These are phyloP conservation scores for Astragalus glycyphyllos DNA, from an alignment of 306 rosid species.

Conservation along the genomic window DNA sequence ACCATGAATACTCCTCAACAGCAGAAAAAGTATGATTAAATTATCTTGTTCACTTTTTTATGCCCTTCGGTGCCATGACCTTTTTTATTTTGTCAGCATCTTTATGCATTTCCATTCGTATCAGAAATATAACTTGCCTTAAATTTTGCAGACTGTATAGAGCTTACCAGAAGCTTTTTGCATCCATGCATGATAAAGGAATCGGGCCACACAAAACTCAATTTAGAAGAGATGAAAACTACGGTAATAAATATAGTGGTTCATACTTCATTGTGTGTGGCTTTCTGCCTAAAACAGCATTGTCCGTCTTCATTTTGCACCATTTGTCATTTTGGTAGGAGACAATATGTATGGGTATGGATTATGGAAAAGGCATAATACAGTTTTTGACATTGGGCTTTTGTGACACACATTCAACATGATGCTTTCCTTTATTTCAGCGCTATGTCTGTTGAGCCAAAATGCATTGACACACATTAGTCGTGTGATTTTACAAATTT, in stretches of 20 bases:
- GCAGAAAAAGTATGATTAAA: slow-evolving; percentile 74
- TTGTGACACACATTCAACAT: neutral
- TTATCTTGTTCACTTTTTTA: slow-evolving; percentile 23
- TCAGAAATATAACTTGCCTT: slow-evolving; percentile 41
- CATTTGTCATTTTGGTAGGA: slow-evolving; percentile 23
- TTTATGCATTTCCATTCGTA: slow-evolving; percentile 6
- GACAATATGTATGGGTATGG: slow-evolving; percentile 11
- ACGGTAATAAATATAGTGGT: slow-evolving; percentile 59
- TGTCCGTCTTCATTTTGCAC: slow-evolving; percentile 25
- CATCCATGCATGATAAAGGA: slow-evolving; percentile 93
- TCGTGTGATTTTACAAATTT: slow-evolving; percentile 18
- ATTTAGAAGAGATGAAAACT: slow-evolving; percentile 94
- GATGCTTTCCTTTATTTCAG: slow-evolving; percentile 8
- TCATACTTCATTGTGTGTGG: neutral
- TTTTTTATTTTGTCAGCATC: neutral
- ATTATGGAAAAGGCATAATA: slow-evolving; percentile 27
- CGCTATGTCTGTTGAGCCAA: slow-evolving; percentile 9
- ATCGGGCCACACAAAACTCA: slow-evolving; percentile 93
- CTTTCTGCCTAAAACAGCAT: slow-evolving; percentile 30
- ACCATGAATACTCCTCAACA: slow-evolving; percentile 66
- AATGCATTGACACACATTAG: slow-evolving; percentile 1
- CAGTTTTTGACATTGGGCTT: slow-evolving; percentile 8
- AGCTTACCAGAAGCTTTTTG: slow-evolving; percentile 88
- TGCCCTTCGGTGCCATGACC: slow-evolving; percentile 10
- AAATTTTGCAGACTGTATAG: slow-evolving; percentile 76